These are phyloP conservation scores for Tylopilus sp. DNA, from an alignment of 1,284 basidiomycete species.

Conservation along the genomic window DNA sequence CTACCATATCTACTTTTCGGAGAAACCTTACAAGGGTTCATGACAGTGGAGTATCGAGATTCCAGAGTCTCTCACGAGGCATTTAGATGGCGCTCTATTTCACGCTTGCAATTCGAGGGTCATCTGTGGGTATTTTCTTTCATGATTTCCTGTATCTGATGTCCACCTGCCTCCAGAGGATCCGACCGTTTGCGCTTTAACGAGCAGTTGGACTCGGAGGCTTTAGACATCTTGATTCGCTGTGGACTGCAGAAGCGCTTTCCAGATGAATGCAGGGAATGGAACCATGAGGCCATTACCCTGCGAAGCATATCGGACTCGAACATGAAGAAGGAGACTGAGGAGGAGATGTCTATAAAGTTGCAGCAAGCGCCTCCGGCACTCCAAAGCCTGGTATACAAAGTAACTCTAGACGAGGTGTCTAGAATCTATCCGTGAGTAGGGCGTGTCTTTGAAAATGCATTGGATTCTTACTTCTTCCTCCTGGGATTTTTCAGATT, in stretches of 20 bases:
- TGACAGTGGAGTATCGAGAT: constrained; percentile 40
- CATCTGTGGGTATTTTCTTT: constrained; percentile 25
- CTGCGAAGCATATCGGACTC: background rate
- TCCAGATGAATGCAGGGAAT: constrained; percentile 28
- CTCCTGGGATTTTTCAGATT: constrained; percentile 15
- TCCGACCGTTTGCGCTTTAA: constrained; percentile 39
- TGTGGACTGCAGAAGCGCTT: constrained; percentile 44
- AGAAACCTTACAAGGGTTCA: constrained; percentile 48
- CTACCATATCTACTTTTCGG: constrained; percentile 46
- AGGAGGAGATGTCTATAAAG: background rate
- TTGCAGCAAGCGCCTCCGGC: constrained; percentile 11
- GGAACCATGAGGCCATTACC: constrained; percentile 26
- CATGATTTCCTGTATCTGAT: no score
- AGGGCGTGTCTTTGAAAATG: background rate
- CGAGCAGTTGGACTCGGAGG: constrained; percentile 38
- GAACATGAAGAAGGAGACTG: background rate
- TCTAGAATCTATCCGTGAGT: constrained; percentile 42
- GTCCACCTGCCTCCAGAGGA: constrained; percentile 26
- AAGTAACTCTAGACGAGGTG: constrained; percentile 32
- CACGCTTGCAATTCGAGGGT: constrained; percentile 23
- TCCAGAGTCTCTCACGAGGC: constrained; percentile 13
- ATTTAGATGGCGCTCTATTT: constrained; percentile 2
- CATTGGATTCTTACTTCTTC: background rate
- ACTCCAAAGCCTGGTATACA: constrained; percentile 31
- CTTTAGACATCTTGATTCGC: constrained; percentile 43